Conservation (phyloP, 257 asterid species). For the Solanum phureja region DNA sequence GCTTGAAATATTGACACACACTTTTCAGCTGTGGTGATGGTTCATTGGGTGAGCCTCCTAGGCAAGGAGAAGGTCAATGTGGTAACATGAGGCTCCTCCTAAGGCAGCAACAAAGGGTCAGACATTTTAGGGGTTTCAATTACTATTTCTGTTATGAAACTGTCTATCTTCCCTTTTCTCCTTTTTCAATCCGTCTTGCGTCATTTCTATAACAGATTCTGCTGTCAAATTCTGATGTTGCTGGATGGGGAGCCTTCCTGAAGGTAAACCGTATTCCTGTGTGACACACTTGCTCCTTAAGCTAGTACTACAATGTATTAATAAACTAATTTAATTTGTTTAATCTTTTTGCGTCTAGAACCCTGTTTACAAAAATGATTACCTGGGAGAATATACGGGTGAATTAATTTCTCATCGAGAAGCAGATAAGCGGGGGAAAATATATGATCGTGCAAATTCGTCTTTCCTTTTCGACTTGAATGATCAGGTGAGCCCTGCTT, state of each 20-base stretch:
- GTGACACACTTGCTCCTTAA: neutral
- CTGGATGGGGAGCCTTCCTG: conserved; percentile 99
- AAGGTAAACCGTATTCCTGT: conserved; percentile 36
- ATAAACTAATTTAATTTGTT: neutral
- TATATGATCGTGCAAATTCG: conserved; percentile 86
- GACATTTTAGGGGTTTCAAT: conserved; percentile 5
- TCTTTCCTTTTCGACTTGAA: conserved; percentile 92
- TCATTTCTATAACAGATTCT: conserved; percentile 41
- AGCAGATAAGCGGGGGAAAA: conserved; percentile 97
- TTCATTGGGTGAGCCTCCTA: conserved; percentile 67
- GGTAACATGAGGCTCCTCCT: conserved; percentile 93
- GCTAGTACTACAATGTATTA: neutral
- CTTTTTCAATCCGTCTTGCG: neutral
- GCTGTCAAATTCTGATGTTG: conserved; percentile 73
- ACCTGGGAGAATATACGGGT: conserved; percentile 96
- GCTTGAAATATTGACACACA: neutral
- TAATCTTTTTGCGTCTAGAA: conserved; percentile 31
- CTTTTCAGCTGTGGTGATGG: conserved; percentile 80
- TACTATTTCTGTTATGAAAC: neutral
- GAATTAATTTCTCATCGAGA: conserved; percentile 89
- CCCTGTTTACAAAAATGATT: conserved; percentile 79
- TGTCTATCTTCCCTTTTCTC: neutral
- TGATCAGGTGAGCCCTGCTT: conserved; percentile 49
- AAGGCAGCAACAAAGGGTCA: conserved; percentile 88
- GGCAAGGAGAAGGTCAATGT: conserved; percentile 86